These are phyloP conservation scores for Claviceps purpurea DNA, from an alignment of 2,329 filamentous ascomycete genomes.

Conservation along the genomic window DNA sequence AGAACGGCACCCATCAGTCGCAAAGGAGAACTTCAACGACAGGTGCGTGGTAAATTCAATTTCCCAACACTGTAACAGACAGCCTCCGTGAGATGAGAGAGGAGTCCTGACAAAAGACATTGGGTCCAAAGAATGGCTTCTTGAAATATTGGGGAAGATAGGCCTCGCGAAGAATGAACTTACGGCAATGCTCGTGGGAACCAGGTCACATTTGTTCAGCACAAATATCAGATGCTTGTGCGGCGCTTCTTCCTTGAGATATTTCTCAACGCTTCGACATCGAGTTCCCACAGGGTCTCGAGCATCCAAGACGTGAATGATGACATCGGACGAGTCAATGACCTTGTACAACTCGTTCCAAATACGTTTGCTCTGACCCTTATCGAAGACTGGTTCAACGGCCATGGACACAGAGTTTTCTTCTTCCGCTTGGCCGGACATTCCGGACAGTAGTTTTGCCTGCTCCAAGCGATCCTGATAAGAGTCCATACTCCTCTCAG, in stretches of 20 bases:
- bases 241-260: constrained; percentile 80
- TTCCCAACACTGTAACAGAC: constrained; percentile 99
- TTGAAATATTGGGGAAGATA: constrained; percentile 5
- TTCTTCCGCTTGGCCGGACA: constrained; percentile 42
- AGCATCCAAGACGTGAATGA: constrained; percentile 89
- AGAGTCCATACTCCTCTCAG: constrained; percentile 64
- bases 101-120: constrained; percentile 76
- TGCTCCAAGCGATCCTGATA: constrained; percentile 75
- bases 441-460: constrained; percentile 61
- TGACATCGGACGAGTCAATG: constrained; percentile 88
- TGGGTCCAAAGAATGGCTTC: constrained; percentile 33
- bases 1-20: constrained; percentile 79
- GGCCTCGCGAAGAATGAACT: constrained; percentile 33
- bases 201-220: constrained; percentile 52
- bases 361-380: constrained; percentile 89
- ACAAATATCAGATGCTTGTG: constrained; percentile 71
- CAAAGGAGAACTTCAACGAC: constrained; percentile 20
- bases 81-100: constrained; percentile 58
- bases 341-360: constrained; percentile 97
- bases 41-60: constrained; percentile 47
- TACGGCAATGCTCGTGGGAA: constrained; percentile 89
- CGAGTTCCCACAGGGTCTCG: constrained; percentile 81
- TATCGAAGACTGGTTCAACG: constrained; percentile 80
- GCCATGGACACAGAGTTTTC: constrained; percentile 42
- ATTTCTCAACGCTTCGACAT: constrained; percentile 69